A percentile compares a stretch with the other conserved stretches of the same genome.
phyloP scores from a whole-genome alignment of 768 basidiomycete genomes.

The Psilocybe tampanensis region DNA sequence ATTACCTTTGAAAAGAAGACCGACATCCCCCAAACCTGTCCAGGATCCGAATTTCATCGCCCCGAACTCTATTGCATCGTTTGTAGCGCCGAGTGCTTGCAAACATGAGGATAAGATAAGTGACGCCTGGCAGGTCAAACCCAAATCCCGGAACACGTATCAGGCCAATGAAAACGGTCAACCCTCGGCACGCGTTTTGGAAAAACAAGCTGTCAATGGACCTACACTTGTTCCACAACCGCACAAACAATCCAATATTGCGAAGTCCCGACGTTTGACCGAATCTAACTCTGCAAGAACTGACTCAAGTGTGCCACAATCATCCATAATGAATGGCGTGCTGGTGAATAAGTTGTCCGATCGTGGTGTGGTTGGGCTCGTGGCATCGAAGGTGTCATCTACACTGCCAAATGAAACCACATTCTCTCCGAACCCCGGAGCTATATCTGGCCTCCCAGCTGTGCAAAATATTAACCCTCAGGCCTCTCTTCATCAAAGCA shows the following conservation, averaged over 20 bases:
- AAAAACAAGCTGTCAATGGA: not conserved
- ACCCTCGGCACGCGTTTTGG: not conserved
- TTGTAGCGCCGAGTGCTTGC: not conserved
- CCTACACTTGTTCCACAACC: not conserved
- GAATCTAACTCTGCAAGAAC: not conserved
- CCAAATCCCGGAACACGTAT: not conserved
- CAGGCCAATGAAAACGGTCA: not conserved
- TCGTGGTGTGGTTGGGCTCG: not conserved
- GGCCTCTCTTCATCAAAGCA: constrained; percentile 9
- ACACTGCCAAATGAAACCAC: constrained; percentile 11
- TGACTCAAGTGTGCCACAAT: not conserved
- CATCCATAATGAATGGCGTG: not conserved
- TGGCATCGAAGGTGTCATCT: constrained; percentile 10
- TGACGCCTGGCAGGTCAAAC: not conserved
- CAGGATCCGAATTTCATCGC: not conserved
- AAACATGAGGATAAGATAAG: not conserved
- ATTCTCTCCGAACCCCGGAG: constrained; percentile 6
- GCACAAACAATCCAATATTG: not conserved
- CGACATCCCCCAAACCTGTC: not conserved
- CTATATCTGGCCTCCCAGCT: constrained; percentile 17
- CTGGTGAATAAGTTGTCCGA: not conserved
- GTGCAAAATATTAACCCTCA: constrained; percentile 7
- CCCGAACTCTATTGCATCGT: not conserved
- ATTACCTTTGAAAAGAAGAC: not conserved
- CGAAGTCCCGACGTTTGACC: not conserved